Evolutionary conservation across 1,284 basidiomycete genomes (phyloP).

Genomic region (Meira miltonrushii): DNA sequence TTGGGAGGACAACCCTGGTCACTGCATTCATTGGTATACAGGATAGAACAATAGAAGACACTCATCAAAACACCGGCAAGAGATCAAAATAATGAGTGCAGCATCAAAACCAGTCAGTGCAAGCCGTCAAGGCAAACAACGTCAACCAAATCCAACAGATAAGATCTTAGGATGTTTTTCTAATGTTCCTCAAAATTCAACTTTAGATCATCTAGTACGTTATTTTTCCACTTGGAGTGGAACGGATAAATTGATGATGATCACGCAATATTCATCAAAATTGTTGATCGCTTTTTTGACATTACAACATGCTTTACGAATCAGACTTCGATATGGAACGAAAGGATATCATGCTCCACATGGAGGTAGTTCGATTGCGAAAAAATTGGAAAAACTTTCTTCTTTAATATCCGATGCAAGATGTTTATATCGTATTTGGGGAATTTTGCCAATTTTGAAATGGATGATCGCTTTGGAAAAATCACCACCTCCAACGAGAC

Average conservation of each 20-base stretch:
- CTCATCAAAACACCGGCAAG: too few relatives aligned
- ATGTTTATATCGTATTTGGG: conserved; percentile 48
- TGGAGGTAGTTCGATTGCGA: conserved; percentile 23
- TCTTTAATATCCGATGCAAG: conserved; percentile 43
- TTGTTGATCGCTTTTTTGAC: conserved; percentile 43
- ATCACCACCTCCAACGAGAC: conserved; percentile 37
- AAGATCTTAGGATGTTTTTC: conserved; percentile 39
- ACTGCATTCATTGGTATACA: too few relatives aligned
- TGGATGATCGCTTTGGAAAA: conserved; percentile 50
- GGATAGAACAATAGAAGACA: too few relatives aligned
- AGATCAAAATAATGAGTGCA: too few relatives aligned
- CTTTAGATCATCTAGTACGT: conserved; percentile 46
- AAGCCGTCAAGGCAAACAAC: neutral
- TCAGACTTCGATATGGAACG: conserved; percentile 25
- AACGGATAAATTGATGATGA: conserved; percentile 49
- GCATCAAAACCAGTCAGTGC: too few relatives aligned
- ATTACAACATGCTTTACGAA: conserved; percentile 35
- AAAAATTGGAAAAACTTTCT: conserved; percentile 28
- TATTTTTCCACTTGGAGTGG: conserved; percentile 50
- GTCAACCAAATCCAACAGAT: conserved; percentile 23
- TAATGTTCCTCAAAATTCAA: conserved; percentile 32
- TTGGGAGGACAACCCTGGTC: too few relatives aligned
- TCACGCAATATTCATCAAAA: conserved; percentile 47
- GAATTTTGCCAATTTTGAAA: conserved; percentile 49
- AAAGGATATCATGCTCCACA: conserved; percentile 24